phyloP scores from a whole-genome alignment of 345 rosid genomes.

The Microcos paniculata region DNA sequence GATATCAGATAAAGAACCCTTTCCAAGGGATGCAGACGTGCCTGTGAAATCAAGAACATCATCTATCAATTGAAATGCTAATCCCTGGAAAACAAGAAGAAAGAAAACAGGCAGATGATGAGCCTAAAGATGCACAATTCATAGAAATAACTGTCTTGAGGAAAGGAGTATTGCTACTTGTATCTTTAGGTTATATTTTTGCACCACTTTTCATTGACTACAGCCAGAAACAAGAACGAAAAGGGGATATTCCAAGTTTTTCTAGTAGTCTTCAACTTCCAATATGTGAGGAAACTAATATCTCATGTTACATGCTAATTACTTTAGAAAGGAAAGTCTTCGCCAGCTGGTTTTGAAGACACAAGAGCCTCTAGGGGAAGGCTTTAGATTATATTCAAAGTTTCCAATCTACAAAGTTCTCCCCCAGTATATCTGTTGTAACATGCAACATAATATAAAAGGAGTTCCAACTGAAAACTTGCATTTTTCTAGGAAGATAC shows the following conservation, averaged over 20 bases:
- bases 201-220: background rate
- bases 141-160: background rate
- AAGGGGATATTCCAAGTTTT: background rate
- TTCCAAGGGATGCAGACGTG: conserved; percentile 86
- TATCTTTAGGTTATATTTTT: background rate
- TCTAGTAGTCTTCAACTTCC: background rate
- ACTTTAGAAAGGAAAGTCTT: background rate
- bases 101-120: conserved; percentile 7
- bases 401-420: background rate
- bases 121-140: background rate
- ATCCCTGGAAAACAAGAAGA: conserved; percentile 54
- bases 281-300: background rate
- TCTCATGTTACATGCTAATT: background rate
- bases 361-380: too few relatives aligned
- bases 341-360: background rate
- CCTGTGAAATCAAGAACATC: conserved; percentile 95
- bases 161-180: background rate
- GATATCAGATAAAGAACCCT: conserved; percentile 86
- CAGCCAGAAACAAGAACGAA: background rate
- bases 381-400: too few relatives aligned
- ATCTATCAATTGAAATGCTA: conserved; percentile 89
- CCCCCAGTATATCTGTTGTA: background rate
- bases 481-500: background rate
- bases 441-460: background rate
- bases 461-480: background rate